Percentiles rank a stretch among this genome's conserved stretches.
Evolutionary conservation across 306 rosid species (phyloP).

Genomic region (Dicorynia guianensis): DNA sequence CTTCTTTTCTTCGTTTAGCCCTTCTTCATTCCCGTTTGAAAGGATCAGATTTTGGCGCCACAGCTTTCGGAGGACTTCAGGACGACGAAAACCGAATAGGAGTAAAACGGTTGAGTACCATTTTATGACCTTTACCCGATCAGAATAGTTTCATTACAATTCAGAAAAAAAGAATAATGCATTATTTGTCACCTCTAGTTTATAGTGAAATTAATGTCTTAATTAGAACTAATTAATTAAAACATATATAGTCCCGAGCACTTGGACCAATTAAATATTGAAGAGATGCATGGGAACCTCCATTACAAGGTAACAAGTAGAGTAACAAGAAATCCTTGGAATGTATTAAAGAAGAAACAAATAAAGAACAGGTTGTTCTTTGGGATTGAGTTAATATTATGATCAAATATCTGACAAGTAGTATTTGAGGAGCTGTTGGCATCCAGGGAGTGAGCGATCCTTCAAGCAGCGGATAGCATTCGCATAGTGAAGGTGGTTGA

Average conservation of each 20-base stretch:
- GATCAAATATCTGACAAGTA: slow-evolving; percentile 52
- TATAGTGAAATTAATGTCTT: slow-evolving; percentile 23
- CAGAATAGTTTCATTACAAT: slow-evolving; percentile 1
- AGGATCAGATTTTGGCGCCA: slow-evolving; percentile 78
- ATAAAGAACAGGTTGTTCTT: background rate
- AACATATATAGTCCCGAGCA: background rate
- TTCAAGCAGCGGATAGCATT: slow-evolving; percentile 70
- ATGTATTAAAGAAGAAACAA: slow-evolving; percentile 13
- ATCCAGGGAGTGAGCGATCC: slow-evolving; percentile 50
- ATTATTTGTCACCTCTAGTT: slow-evolving; percentile 10
- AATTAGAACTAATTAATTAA: background rate
- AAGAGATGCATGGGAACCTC: too few relatives aligned
- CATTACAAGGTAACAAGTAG: background rate
- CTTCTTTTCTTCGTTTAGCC: background rate
- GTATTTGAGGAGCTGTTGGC: slow-evolving; percentile 52
- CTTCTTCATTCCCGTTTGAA: slow-evolving; percentile 45
- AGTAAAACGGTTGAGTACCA: slow-evolving; percentile 45
- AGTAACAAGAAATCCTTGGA: background rate
- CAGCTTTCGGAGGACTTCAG: slow-evolving; percentile 64
- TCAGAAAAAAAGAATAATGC: background rate
- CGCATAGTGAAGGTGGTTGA: slow-evolving; percentile 52
- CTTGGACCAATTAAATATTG: background rate
- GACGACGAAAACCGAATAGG: slow-evolving; percentile 36
- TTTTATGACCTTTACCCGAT: slow-evolving; percentile 1
- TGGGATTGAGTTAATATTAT: background rate